Percentiles rank a stretch among this genome's conserved stretches.
phyloP scores from a whole-genome alignment of 106 monocot genomes.

The Agapanthus africanus region DNA sequence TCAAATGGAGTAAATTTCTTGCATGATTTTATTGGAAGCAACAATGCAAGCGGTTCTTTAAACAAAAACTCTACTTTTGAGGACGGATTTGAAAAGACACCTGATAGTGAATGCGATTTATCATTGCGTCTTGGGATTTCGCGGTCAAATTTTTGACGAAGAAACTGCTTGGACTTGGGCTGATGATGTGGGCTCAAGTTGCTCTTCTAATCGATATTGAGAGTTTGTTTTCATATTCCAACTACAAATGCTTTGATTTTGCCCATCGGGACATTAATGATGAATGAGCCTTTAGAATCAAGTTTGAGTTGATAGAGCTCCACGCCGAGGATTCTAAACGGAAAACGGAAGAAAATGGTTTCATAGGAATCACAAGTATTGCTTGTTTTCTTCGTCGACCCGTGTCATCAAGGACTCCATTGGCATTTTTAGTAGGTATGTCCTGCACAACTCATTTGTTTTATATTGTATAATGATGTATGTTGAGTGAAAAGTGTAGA shows the following conservation, averaged over 20 bases:
- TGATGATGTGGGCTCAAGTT: conserved; percentile 51
- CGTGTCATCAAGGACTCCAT: no score
- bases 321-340: no score
- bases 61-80: background rate
- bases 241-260: conserved; percentile 26
- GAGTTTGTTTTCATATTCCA: conserved; percentile 5
- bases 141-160: conserved; percentile 5
- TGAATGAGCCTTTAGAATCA: conserved; percentile 24
- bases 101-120: conserved; percentile 28
- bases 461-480: background rate
- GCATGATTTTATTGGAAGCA: conserved; percentile 11
- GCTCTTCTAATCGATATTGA: conserved; percentile 28
- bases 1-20: conserved; percentile 1
- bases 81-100: background rate
- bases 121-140: conserved; percentile 51
- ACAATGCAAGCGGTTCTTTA: background rate
- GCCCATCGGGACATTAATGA: conserved; percentile 4
- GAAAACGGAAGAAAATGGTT: no score
- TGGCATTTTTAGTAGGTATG: no score
- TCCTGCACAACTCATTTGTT: background rate
- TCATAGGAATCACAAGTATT: background rate
- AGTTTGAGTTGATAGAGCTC: conserved; percentile 32
- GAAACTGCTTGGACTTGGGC: conserved; percentile 25
- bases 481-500: background rate
- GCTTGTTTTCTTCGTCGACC: no score